These are phyloP conservation scores for Colletotrichum sojae DNA, from an alignment of 2,329 filamentous ascomycete species.

Conservation along the genomic window DNA sequence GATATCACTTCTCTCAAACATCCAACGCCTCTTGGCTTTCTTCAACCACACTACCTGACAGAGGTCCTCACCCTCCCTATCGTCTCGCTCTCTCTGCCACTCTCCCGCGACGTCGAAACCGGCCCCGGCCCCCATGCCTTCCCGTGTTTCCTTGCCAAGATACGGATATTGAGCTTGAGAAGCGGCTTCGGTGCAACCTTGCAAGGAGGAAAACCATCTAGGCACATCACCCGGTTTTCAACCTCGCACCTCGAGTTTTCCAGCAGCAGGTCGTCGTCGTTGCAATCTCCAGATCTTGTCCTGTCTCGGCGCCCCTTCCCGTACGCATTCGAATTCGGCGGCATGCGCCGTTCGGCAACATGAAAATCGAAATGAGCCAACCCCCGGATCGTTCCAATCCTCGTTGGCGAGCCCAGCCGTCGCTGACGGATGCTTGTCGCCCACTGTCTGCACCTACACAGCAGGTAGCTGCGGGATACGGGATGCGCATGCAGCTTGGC, in stretches of 20 bases:
- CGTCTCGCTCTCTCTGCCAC: not conserved
- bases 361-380: conserved; percentile 11
- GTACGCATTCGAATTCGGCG: conserved; percentile 30
- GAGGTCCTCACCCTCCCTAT: not conserved
- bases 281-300: conserved; percentile 29
- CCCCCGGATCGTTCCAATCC: conserved; percentile 21
- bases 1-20: conserved; percentile 22
- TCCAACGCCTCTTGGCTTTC: not conserved
- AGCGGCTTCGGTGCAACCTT: not conserved
- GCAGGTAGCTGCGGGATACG: not conserved
- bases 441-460: conserved; percentile 20
- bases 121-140: not conserved
- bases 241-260: conserved; percentile 9
- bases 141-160: not conserved
- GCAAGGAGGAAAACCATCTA: not conserved
- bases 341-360: conserved; percentile 34
- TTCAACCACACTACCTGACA: not conserved
- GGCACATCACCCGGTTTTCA: not conserved
- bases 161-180: not conserved
- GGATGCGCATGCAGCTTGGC: conserved; percentile 17
- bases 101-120: not conserved
- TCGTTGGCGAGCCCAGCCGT: conserved; percentile 13
- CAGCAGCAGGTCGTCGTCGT: not conserved
- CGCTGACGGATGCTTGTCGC: conserved; percentile 22
- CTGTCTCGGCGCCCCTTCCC: conserved; percentile 26